phyloP scores from a whole-genome alignment of 1,139 yeast species.

The Saccharomyces hybrid region DNA sequence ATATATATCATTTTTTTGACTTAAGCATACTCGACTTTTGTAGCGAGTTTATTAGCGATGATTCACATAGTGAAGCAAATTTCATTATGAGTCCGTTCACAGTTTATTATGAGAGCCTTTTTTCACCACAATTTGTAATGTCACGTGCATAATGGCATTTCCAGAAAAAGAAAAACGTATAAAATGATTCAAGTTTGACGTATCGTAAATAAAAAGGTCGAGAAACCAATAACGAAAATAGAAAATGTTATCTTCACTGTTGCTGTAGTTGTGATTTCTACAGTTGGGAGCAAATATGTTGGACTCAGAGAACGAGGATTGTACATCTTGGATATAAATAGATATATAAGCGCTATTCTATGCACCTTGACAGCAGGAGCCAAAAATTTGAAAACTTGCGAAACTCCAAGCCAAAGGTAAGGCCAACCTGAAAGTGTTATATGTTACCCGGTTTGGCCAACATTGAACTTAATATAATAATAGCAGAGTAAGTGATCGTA shows the following conservation, averaged over 20 bases:
- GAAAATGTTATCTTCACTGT: neutral
- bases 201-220: neutral
- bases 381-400: neutral
- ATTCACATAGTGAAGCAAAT: neutral
- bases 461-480: neutral
- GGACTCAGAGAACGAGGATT: neutral
- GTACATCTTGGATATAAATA: neutral
- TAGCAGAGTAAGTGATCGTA: neutral
- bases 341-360: no score
- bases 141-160: neutral
- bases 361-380: no score
- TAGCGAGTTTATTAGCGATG: neutral
- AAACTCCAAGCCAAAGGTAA: neutral
- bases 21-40: neutral
- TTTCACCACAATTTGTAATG: conserved; percentile 1
- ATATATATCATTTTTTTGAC: neutral
- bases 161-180: neutral
- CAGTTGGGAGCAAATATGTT: neutral
- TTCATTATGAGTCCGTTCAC: neutral
- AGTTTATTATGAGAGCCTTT: neutral
- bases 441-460: neutral
- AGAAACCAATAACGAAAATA: neutral
- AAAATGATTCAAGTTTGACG: neutral
- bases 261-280: neutral
- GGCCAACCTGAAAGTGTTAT: neutral